Conservation (phyloP, 805 yeast species). For the Helenozyma rhizophorensis region DNA sequence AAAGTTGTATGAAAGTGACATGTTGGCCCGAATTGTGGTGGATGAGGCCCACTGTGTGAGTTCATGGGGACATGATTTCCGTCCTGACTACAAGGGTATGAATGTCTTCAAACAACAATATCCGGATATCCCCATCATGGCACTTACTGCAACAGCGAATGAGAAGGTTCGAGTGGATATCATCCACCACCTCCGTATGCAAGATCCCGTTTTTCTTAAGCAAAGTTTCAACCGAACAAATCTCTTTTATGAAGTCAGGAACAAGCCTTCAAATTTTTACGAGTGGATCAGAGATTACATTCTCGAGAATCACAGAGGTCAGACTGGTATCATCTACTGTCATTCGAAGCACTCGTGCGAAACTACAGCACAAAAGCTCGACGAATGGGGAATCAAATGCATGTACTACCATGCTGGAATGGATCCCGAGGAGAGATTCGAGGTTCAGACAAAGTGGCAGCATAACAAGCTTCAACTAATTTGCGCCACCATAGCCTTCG, state of each 20-base stretch:
- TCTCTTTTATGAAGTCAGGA: slow-evolving; percentile 69
- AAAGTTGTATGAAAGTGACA: slow-evolving; percentile 47
- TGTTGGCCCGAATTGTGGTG: slow-evolving; percentile 81
- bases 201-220: slow-evolving; percentile 59
- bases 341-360: slow-evolving; percentile 89
- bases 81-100: slow-evolving; percentile 90
- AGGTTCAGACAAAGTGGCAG: slow-evolving; percentile 85
- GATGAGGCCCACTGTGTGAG: slow-evolving; percentile 99
- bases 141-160: slow-evolving; percentile 95
- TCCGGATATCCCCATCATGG: slow-evolving; percentile 87
- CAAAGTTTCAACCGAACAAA: slow-evolving; percentile 93
- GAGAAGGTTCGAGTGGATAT: slow-evolving; percentile 86
- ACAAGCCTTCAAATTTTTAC: slow-evolving; percentile 54
- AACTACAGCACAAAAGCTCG: slow-evolving; percentile 60
- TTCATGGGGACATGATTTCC: slow-evolving; percentile 97
- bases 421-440: slow-evolving; percentile 66
- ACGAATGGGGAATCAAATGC: slow-evolving; percentile 57
- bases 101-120: slow-evolving; percentile 66
- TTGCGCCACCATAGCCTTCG: slow-evolving; percentile 97
- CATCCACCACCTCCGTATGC: slow-evolving; percentile 66
- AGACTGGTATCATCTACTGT: slow-evolving; percentile 90
- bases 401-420: slow-evolving; percentile 94
- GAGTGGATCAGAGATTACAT: slow-evolving; percentile 61
- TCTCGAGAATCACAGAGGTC: slow-evolving; percentile 43
- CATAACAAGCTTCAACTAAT: slow-evolving; percentile 63